These are phyloP conservation scores for Lotmaria passim DNA, from an alignment of 208 protist genomes.

Conservation along the genomic window DNA sequence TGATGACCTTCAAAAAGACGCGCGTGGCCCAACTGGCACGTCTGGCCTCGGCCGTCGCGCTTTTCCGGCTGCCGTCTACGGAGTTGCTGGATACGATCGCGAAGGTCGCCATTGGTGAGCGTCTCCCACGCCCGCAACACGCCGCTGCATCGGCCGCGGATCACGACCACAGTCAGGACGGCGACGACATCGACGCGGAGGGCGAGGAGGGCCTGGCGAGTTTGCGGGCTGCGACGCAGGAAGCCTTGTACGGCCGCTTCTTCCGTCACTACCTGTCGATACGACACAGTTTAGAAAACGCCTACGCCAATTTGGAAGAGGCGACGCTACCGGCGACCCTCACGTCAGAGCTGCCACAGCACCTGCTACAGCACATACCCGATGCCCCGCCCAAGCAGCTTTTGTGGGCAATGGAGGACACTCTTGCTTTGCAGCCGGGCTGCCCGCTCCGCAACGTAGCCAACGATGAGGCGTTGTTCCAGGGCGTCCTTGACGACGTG, in stretches of 20 bases:
- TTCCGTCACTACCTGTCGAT: slow-evolving; percentile 39
- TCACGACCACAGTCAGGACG: slow-evolving; percentile 2
- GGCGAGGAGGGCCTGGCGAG: slow-evolving; percentile 28
- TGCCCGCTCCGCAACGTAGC: slow-evolving; percentile 48
- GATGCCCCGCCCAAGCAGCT: slow-evolving; percentile 37
- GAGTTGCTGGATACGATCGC: slow-evolving; percentile 46
- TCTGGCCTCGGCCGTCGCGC: slow-evolving; percentile 29
- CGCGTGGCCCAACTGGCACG: slow-evolving; percentile 26
- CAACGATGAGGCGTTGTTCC: slow-evolving; percentile 51
- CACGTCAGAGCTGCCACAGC: slow-evolving; percentile 39
- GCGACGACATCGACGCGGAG: slow-evolving; percentile 18
- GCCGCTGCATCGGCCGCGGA: neutral
- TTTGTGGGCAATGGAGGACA: slow-evolving; percentile 33
- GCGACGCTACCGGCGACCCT: slow-evolving; percentile 46
- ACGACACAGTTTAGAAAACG: slow-evolving; percentile 58
- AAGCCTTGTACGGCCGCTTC: slow-evolving; percentile 43
- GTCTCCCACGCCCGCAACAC: slow-evolving; percentile 42
- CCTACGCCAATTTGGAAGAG: slow-evolving; percentile 37
- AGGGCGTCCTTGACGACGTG: slow-evolving; percentile 38
- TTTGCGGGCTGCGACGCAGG: slow-evolving; percentile 17
- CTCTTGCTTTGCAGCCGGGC: slow-evolving; percentile 33
- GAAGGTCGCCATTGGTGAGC: slow-evolving; percentile 62
- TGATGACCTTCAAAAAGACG: slow-evolving; percentile 34
- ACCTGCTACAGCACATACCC: slow-evolving; percentile 42
- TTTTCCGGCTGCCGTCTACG: slow-evolving; percentile 40